Base-by-base conservation (phyloP, 2,329 filamentous ascomycete genomes). In the Nothopassalora personata region DNA sequence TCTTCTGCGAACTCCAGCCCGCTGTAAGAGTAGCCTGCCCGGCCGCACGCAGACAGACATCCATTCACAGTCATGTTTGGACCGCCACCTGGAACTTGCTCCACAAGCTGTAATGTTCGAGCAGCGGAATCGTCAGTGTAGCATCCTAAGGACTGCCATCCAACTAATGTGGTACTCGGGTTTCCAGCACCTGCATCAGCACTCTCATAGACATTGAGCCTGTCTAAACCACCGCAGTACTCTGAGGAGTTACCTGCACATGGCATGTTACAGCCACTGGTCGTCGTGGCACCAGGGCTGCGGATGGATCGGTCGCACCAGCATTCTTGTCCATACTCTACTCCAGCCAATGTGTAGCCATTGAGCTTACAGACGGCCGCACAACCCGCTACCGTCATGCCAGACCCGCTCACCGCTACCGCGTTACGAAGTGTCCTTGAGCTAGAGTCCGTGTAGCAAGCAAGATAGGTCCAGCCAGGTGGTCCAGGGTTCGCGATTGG, bases 1-100 rank as follows among this genome's bases (percentile, higher is more conserved):
- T 63, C 61, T 13, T 60, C 60, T 4, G 66, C 67, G 51, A 70
- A 73, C 58, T 75, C 72, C 30, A 73, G 60, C 27, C 74, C 75
- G 34, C 73, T 75, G 58, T 57, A 57, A 11, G 45, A 19, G 33
- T 51, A 64, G 53, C 53, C 55, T 33, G 53, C 39, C 11, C 52
- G 51, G 31, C 47, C 54, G 45, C 62, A 70, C 56, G 43, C 72
- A 13, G 57, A 65, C 30, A 59, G 57, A 66, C 69, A 72, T 59
- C 60, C 74, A 30, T 65, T 50, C 5, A 71, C 68, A 56, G 74
- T 76, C 60, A 63, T 67, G 33, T 75, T 72, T 5, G 76, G 59
- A 28, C 56, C 56, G 33, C 56, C 61, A 11, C 53, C 60, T 11
- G 49, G 56, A 31, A 60, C 58, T 18, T 71, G 69, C 4, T 60